These are phyloP conservation scores for Tricholoma flavovirens DNA, from an alignment of 768 basidiomycete genomes.

Conservation along the genomic window DNA sequence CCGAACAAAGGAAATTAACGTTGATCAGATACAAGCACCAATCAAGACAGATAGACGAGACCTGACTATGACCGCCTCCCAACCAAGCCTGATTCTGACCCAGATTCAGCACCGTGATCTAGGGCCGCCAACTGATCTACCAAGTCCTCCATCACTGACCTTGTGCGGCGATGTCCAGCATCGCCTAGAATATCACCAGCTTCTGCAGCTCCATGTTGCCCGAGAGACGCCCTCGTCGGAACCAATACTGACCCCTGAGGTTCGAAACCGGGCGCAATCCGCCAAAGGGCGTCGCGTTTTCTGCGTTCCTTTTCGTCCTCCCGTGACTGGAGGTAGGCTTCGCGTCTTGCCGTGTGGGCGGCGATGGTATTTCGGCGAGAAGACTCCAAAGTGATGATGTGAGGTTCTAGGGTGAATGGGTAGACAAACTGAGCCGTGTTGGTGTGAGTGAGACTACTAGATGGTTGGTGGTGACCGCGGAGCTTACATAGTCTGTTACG, in stretches of 20 bases:
- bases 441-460: slow-evolving; percentile 1
- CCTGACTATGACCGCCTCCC: slow-evolving; percentile 1
- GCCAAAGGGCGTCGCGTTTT: slow-evolving; percentile 61
- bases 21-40: background rate
- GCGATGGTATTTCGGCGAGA: slow-evolving; percentile 64
- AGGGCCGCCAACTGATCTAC: slow-evolving; percentile 77
- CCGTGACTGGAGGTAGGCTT: slow-evolving; percentile 63
- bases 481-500: slow-evolving; percentile 75
- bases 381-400: slow-evolving; percentile 71
- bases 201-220: slow-evolving; percentile 14
- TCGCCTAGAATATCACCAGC: slow-evolving; percentile 4
- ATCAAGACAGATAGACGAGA: background rate
- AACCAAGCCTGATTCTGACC: slow-evolving; percentile 15
- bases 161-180: slow-evolving; percentile 20
- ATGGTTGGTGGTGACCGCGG: background rate
- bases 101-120: slow-evolving; percentile 25
- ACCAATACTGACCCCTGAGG: slow-evolving; percentile 55
- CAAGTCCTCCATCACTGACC: slow-evolving; percentile 74
- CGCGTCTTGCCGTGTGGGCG: slow-evolving; percentile 59
- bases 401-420: slow-evolving; percentile 89
- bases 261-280: slow-evolving; percentile 83
- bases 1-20: background rate
- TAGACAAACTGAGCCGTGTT: slow-evolving; percentile 73
- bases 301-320: slow-evolving; percentile 72
- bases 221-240: slow-evolving; percentile 35